Percentiles rank a stretch among this genome's conserved stretches.
Evolutionary conservation across 2,329 filamentous ascomycete species (phyloP).

Genomic region (Alternaria sp.): DNA sequence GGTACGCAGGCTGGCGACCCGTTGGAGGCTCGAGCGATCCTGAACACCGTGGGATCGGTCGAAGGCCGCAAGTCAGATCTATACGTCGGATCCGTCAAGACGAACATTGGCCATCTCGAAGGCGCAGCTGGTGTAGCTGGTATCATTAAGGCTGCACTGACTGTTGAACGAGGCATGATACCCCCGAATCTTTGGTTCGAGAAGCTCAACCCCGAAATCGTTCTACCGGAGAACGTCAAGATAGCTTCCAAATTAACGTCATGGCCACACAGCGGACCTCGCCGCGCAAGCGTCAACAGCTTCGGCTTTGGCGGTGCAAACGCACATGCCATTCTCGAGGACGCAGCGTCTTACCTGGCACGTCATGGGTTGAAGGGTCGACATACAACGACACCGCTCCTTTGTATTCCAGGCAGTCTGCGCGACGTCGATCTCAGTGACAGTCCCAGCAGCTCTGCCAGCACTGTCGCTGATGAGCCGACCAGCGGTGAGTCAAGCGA

Average conservation of each 20-base stretch:
- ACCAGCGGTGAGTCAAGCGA: conserved; percentile 10
- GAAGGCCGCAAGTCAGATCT: conserved; percentile 30
- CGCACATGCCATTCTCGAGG: conserved; percentile 36
- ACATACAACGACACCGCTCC: conserved; percentile 27
- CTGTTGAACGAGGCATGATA: conserved; percentile 52
- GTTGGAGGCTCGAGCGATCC: conserved; percentile 39
- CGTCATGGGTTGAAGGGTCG: conserved; percentile 10
- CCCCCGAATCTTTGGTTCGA: conserved; percentile 44
- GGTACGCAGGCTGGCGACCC: conserved; percentile 58
- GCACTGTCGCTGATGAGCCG: conserved; percentile 7
- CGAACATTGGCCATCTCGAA: conserved; percentile 48
- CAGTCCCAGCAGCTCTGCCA: conserved; percentile 10
- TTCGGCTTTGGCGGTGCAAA: conserved; percentile 58
- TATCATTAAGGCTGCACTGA: conserved; percentile 53
- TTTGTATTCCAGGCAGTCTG: conserved; percentile 19
- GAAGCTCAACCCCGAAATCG: conserved; percentile 14
- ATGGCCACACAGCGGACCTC: conserved; percentile 34
- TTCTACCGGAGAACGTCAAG: conserved; percentile 11
- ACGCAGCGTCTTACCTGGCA: conserved; percentile 12
- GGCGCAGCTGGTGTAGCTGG: conserved; percentile 34
- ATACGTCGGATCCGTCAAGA: conserved; percentile 43
- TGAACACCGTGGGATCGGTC: conserved; percentile 34
- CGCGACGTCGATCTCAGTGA: neutral
- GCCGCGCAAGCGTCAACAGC: conserved; percentile 57
- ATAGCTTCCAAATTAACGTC: conserved; percentile 19